A percentile compares a stretch with the other conserved stretches of the same genome.
These are phyloP conservation scores for Pichia occidentalis DNA, from an alignment of 805 yeast genomes.

Conservation along the genomic window DNA sequence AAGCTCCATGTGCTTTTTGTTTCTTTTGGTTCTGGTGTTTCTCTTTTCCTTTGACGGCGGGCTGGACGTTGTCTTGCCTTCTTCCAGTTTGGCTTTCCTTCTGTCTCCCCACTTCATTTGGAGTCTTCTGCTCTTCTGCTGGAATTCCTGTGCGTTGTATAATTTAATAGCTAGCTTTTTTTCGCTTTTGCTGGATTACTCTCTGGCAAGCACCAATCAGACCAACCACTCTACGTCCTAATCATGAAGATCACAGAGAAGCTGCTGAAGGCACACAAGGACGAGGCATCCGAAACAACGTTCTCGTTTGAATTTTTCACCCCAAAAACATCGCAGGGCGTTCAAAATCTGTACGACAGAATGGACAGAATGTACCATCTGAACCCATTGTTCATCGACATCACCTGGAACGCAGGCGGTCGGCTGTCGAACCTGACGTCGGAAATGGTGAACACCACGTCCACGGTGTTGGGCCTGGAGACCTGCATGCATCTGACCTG, in stretches of 20 bases:
- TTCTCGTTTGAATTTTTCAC: conserved; percentile 96
- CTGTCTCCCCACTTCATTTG: no score
- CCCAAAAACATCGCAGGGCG: conserved; percentile 96
- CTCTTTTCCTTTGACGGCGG: no score
- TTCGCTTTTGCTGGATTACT: no score
- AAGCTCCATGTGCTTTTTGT: no score
- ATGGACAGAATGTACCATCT: conserved; percentile 96
- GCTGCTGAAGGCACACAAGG: conserved; percentile 34
- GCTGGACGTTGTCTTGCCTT: no score
- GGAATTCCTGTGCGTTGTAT: no score
- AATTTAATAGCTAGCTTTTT: no score
- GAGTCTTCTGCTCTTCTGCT: no score
- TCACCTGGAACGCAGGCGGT: conserved; percentile 99
- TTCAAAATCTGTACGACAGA: conserved; percentile 89
- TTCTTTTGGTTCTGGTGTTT: no score
- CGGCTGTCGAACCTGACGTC: conserved; percentile 75
- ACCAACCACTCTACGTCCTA: no score
- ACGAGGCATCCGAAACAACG: conserved; percentile 44
- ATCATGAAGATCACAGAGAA: conserved; percentile 44
- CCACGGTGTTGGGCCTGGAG: conserved; percentile 83
- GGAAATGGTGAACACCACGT: conserved; percentile 88
- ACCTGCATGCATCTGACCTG: conserved; percentile 98
- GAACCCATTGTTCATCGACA: conserved; percentile 87
- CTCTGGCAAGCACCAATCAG: no score
- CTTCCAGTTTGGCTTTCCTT: no score